Evolutionary conservation across 208 protist genomes (phyloP).

Genomic region (Porcisia hertigi): DNA sequence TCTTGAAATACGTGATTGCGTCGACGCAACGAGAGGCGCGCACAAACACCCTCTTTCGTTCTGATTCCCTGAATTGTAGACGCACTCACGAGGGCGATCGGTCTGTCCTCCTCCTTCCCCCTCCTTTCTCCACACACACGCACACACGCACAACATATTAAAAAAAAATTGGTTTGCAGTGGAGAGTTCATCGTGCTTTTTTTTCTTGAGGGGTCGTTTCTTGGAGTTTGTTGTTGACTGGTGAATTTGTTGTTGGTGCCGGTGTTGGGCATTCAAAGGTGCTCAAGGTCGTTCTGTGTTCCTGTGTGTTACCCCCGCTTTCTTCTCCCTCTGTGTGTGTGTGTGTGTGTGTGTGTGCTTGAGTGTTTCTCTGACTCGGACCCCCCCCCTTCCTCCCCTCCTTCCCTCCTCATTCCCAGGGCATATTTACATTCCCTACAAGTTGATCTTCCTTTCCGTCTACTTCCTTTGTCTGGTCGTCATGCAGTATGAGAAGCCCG

Average conservation of each 20-base stretch:
- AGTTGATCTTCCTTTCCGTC: not conserved
- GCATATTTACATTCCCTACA: not conserved
- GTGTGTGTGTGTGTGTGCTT: not conserved
- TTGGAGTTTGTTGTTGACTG: not conserved
- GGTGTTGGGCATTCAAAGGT: not conserved
- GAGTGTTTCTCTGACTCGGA: not conserved
- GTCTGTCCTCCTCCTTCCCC: not conserved
- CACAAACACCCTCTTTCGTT: not conserved
- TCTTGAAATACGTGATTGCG: not conserved
- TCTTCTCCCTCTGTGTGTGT: not conserved
- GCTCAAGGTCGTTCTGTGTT: not conserved
- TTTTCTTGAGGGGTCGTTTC: no score
- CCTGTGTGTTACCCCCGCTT: not conserved
- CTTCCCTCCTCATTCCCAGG: not conserved
- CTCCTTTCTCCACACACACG: not conserved
- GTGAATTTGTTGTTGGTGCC: not conserved
- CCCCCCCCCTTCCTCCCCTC: not conserved
- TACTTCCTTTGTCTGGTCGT: constrained; percentile 22
- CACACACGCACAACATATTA: no score
- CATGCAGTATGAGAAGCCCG: constrained; percentile 62
- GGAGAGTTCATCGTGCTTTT: no score
- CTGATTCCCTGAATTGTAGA: not conserved
- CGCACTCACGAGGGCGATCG: not conserved
- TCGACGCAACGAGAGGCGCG: not conserved
- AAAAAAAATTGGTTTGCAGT: no score